Base-by-base conservation (phyloP, 495 filamentous ascomycete genomes). In the Bombardia bombarda region DNA sequence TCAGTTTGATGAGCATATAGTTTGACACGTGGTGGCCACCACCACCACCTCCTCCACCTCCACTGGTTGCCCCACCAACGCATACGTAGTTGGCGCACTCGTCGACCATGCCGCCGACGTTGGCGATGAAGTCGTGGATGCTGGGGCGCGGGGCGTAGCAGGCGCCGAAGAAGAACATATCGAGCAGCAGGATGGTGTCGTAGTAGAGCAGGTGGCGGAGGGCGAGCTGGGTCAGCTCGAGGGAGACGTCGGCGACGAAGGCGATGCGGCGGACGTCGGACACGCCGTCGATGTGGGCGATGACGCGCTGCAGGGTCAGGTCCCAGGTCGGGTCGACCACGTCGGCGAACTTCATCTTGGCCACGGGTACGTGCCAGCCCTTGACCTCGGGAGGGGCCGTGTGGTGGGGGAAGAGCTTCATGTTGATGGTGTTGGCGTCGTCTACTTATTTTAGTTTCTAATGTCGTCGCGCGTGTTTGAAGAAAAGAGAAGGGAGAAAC, bases 341-440 rank as follows among this genome's bases (percentile, higher is more conserved):
- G 42, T 72, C 68, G 47, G 61, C 47, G 25, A 92, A 83, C 33
- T 84, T 82, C 45, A 93, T 83, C 49, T 87, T 94, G 49, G 86
- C 82, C 13, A 97, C 74, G 10, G 92, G 92, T 8, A 98, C 93
- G 54, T 95, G 86, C 80, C 82, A 93, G 7, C 86, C 72, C 50
- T 80, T 80, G 43, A 96, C 79, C 6, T 78, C 72, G 0, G 89
- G 80, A 0, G 90, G 89, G 6, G 79, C 76, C 2, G 80, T 74
- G 53, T 89, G 88, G 38, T 82, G 78, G 0, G 87, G 87, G 64
- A 95, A 95, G 37, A 95, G 78, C 60, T 95, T 95, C 72, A 98
- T 85, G 63, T 95, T 95, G 57, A 98, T 77, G 9, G 87, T 95
- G 65, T 95, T 95, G 46, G 86, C 79, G 47, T 93, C 87, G 62